A percentile compares a stretch with the other conserved stretches of the same genome.
These are phyloP conservation scores for Daucus carota DNA, from an alignment of 129 eudicot species.

Conservation along the genomic window DH1_v3.0 NC_030386.2:5459001-5459500, in stretches of 20 bases:
- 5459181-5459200: neutral
- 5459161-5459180: neutral
- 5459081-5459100: neutral
- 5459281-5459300: neutral
- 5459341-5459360: neutral
- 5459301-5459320: neutral
- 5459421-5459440: slow-evolving; percentile 97
- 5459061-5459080: neutral
- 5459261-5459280: neutral
- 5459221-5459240: neutral
- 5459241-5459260: neutral
- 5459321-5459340: neutral
- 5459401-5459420: slow-evolving; percentile 80
- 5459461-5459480: slow-evolving; percentile 73
- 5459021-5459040: neutral
- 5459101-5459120: too few species aligned
- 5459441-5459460: slow-evolving; percentile 94
- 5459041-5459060: too few species aligned
- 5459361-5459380: slow-evolving; percentile 39
- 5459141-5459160: neutral
- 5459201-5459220: neutral
- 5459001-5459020: neutral
- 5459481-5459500: neutral
- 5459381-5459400: slow-evolving; percentile 69
- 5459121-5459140: neutral